These are phyloP conservation scores for Phlyctochytrium bullatum DNA, from an alignment of 192 early-diverging fungal genomes.

Conservation along the genomic window DNA sequence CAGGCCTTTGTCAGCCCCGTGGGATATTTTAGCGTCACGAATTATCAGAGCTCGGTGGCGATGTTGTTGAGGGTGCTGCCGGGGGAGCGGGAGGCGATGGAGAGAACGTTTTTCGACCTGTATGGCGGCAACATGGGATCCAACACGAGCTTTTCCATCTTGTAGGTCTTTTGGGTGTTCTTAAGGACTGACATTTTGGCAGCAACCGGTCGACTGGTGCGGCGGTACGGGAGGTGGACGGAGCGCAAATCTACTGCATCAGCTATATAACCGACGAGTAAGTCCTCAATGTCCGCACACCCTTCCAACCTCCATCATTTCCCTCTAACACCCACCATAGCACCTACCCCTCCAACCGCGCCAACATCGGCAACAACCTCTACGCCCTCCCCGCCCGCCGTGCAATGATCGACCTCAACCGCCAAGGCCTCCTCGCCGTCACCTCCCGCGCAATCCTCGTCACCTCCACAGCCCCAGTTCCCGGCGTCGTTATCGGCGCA, in stretches of 20 bases:
- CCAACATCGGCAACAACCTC: neutral
- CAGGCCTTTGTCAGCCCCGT: neutral
- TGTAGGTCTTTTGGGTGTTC: too few species aligned
- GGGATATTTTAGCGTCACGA: neutral
- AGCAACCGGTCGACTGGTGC: too few species aligned
- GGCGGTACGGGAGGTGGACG: too few species aligned
- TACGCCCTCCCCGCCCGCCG: neutral
- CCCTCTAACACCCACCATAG: neutral
- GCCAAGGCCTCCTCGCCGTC: neutral
- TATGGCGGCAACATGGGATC: conserved; percentile 5
- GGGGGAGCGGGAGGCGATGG: neutral
- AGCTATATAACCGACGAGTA: neutral
- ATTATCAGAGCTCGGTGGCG: neutral
- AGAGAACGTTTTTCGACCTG: neutral
- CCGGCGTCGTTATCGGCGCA: neutral
- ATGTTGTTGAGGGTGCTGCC: neutral
- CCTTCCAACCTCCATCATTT: neutral
- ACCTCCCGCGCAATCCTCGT: neutral
- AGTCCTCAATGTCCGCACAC: neutral
- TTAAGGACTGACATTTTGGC: too few species aligned
- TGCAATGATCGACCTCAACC: neutral
- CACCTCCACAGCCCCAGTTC: neutral
- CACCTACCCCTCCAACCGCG: neutral
- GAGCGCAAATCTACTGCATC: neutral
- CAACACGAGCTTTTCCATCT: conserved; percentile 1